A percentile compares a stretch with the other conserved stretches of the same genome.
Evolutionary conservation across 129 eudicot species (phyloP).

Genomic region (Artemisia annua): DNA sequence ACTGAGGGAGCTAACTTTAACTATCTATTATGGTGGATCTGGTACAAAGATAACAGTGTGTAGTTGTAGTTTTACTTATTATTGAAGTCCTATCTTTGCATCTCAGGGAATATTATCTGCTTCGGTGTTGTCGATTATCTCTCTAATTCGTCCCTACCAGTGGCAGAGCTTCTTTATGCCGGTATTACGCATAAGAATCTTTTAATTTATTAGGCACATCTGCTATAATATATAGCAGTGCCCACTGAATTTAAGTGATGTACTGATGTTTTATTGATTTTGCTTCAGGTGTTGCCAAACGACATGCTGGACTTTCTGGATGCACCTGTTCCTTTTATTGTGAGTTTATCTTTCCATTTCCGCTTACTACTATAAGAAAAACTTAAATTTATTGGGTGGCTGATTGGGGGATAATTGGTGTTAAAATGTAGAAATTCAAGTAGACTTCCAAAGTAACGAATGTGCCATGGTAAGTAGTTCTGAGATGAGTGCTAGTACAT

Average conservation of each 20-base stretch:
- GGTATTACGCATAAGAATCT: slow-evolving; percentile 40
- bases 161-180: slow-evolving; percentile 99
- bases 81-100: slow-evolving; percentile 9
- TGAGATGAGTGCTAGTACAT: too few relatives aligned
- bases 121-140: slow-evolving; percentile 76
- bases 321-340: slow-evolving; percentile 98
- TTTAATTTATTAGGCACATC: slow-evolving; percentile 14
- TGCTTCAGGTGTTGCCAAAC: slow-evolving; percentile 83
- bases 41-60: not conserved
- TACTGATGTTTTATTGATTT: not conserved
- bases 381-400: not conserved
- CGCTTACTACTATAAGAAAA: not conserved
- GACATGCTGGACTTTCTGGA: slow-evolving; percentile 99
- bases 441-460: too few relatives aligned
- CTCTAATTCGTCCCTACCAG: slow-evolving; percentile 94
- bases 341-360: slow-evolving; percentile 40
- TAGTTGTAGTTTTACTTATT: not conserved
- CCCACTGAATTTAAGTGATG: not conserved
- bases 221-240: not conserved
- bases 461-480: too few relatives aligned
- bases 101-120: slow-evolving; percentile 93
- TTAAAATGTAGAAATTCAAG: too few relatives aligned
- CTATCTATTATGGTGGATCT: too few relatives aligned
- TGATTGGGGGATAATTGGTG: too few relatives aligned
- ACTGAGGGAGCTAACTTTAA: too few relatives aligned